These are phyloP conservation scores for Haemoproteus tartakovskyi DNA, from an alignment of 169 alveolate species.

Conservation along the genomic window DNA sequence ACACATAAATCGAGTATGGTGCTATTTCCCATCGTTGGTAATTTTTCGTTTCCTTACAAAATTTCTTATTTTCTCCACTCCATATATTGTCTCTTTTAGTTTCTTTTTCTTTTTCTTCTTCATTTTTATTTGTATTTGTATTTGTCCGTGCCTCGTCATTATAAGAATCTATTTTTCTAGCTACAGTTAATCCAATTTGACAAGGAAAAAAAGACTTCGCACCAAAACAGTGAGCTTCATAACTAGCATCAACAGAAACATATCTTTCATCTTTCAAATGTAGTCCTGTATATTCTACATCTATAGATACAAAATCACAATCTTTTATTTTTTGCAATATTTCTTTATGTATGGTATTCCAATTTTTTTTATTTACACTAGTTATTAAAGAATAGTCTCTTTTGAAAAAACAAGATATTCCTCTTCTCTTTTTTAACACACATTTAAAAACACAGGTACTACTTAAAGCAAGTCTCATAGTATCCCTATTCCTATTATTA, in stretches of 20 bases:
- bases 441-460: conserved; percentile 44
- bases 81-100: conserved; percentile 6
- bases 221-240: conserved; percentile 85
- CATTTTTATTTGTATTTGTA: background rate
- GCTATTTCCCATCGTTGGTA: conserved; percentile 79
- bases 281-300: conserved; percentile 81
- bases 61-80: conserved; percentile 1
- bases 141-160: no score
- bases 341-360: conserved; percentile 58
- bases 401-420: conserved; percentile 4
- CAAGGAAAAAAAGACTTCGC: conserved; percentile 84
- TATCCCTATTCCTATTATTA: no score
- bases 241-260: conserved; percentile 82
- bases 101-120: background rate
- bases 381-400: conserved; percentile 46
- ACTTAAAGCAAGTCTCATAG: no score
- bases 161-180: conserved; percentile 64
- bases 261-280: conserved; percentile 81
- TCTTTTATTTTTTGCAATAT: conserved; percentile 65
- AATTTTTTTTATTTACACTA: conserved; percentile 57
- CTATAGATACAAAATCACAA: conserved; percentile 78
- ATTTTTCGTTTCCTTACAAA: background rate
- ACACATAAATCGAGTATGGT: conserved; percentile 81
- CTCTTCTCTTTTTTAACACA: conserved; percentile 50
- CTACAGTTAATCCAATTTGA: conserved; percentile 85